Conservation (phyloP, 2,329 filamentous ascomycete genomes). For the Fusarium sp. region DNA sequence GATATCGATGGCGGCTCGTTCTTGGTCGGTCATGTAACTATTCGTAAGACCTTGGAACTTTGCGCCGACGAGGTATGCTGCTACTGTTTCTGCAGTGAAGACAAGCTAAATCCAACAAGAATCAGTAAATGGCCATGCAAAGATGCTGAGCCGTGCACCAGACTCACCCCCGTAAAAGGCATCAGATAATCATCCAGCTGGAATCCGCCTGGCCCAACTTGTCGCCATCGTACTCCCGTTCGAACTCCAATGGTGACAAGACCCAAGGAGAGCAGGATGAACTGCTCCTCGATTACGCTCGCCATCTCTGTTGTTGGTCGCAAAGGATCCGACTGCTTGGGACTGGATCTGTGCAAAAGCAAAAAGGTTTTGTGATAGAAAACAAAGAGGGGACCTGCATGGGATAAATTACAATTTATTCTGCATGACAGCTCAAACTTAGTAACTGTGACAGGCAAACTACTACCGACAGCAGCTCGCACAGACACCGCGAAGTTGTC, state of each 20-base stretch:
- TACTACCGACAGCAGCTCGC: neutral
- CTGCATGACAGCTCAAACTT: neutral
- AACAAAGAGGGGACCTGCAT: neutral
- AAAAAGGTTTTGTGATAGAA: neutral
- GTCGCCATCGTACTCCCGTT: constrained; percentile 33
- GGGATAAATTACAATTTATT: neutral
- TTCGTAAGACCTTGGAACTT: constrained; percentile 42
- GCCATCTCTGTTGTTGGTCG: neutral
- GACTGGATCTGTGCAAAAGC: neutral
- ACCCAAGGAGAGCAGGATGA: constrained; percentile 39
- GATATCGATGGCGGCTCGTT: constrained; percentile 35
- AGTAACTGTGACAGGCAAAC: neutral
- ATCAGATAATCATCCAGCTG: constrained; percentile 43
- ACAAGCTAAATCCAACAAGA: constrained; percentile 19
- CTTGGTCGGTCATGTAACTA: constrained; percentile 38
- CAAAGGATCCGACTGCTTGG: constrained; percentile 8
- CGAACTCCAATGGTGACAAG: constrained; percentile 35
- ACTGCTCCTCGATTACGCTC: constrained; percentile 44
- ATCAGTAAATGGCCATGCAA: neutral
- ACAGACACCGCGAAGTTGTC: neutral
- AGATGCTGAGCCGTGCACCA: neutral
- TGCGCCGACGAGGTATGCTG: constrained; percentile 40
- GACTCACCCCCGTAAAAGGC: constrained; percentile 42
- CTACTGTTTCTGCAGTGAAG: constrained; percentile 41
- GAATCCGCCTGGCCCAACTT: constrained; percentile 33